These are phyloP conservation scores for Boeremia lycopersici DNA, from an alignment of 2,329 filamentous ascomycete species.

Conservation along the genomic window DNA sequence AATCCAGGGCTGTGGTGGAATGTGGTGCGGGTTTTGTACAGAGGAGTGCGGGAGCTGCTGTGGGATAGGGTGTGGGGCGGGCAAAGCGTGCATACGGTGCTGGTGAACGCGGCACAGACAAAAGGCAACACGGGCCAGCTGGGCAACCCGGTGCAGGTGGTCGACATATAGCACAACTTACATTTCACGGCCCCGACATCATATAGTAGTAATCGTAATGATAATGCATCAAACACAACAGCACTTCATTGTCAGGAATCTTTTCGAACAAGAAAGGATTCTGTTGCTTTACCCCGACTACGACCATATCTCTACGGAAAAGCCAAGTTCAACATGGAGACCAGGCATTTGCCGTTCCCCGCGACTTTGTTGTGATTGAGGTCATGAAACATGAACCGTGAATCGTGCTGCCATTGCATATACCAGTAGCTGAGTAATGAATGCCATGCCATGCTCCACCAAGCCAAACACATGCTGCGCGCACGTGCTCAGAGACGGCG, in stretches of 20 bases:
- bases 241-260: constrained; percentile 41
- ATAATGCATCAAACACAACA: constrained; percentile 40
- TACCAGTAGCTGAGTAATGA: constrained; percentile 26
- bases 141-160: constrained; percentile 53
- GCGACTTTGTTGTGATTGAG: constrained; percentile 45
- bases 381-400: constrained; percentile 41
- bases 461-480: constrained; percentile 48
- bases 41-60: constrained; percentile 61
- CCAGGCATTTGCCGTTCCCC: constrained; percentile 49
- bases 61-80: constrained; percentile 67
- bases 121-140: constrained; percentile 56
- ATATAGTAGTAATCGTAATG: constrained; percentile 21
- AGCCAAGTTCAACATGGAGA: constrained; percentile 49
- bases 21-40: constrained; percentile 56
- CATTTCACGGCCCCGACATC: constrained; percentile 25
- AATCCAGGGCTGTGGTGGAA: constrained; percentile 57
- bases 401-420: constrained; percentile 35
- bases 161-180: constrained; percentile 44
- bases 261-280: constrained; percentile 46
- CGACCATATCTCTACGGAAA: constrained; percentile 29
- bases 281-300: constrained; percentile 47
- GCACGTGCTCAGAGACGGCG: constrained; percentile 87
- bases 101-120: constrained; percentile 68
- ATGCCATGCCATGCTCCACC: constrained; percentile 42
- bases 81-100: constrained; percentile 55